Conservation (phyloP, 108 stramenopile genomes). For the Stephanodiscus triporus region DNA sequence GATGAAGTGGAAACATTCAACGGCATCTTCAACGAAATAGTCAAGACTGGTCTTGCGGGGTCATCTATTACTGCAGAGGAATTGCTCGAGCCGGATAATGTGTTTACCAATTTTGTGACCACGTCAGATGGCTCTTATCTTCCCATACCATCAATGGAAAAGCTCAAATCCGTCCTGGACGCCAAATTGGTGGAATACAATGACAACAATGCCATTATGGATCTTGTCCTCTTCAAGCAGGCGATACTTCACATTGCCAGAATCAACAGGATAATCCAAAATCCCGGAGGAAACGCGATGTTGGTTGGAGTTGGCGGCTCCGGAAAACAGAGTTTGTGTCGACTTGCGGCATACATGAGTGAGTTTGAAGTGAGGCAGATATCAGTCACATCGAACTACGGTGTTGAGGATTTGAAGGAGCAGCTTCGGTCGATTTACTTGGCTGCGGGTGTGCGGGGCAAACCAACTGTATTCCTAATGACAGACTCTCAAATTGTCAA, state of each 20-base stretch:
- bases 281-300: constrained; percentile 90
- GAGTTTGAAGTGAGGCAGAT: constrained; percentile 84
- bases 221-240: constrained; percentile 88
- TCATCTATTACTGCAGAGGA: constrained; percentile 34
- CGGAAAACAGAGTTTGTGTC: constrained; percentile 86
- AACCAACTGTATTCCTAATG: constrained; percentile 80
- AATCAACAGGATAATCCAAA: constrained; percentile 84
- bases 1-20: constrained; percentile 60
- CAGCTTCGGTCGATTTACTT: constrained; percentile 80
- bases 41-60: constrained; percentile 45
- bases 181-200: constrained; percentile 86
- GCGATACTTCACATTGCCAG: constrained; percentile 88
- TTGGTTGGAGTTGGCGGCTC: constrained; percentile 91
- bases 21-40: constrained; percentile 53
- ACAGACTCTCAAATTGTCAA: constrained; percentile 92
- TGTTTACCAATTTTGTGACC: constrained; percentile 82
- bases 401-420: constrained; percentile 81
- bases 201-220: constrained; percentile 89
- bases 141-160: constrained; percentile 55
- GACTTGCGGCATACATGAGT: constrained; percentile 87
- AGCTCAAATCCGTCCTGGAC: constrained; percentile 62
- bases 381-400: constrained; percentile 73
- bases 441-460: constrained; percentile 71
- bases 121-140: constrained; percentile 62
- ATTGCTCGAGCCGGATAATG: constrained; percentile 43